Conservation (phyloP, 1,139 yeast species). For the Taphrina pruni region DNA sequence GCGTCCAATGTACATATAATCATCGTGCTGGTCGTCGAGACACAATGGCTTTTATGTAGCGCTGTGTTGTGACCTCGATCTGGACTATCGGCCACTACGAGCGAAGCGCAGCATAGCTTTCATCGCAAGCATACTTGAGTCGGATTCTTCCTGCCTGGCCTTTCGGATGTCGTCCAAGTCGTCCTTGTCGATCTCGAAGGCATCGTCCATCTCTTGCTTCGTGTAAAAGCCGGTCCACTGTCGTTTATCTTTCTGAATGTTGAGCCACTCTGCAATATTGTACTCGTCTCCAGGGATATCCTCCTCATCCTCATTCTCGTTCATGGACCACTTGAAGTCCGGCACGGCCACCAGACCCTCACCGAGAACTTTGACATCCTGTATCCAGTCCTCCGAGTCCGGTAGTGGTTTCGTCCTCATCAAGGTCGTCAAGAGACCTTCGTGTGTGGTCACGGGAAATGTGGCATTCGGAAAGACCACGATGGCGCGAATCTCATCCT, state of each 20-base stretch:
- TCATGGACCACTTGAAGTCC: conserved; percentile 3
- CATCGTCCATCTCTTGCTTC: conserved; percentile 30
- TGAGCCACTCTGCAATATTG: conserved; percentile 20
- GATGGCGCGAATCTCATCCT: conserved; percentile 31
- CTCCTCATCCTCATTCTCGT: conserved; percentile 18
- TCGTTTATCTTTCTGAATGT: conserved; percentile 14
- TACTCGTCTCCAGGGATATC: conserved; percentile 17
- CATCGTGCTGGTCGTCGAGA: too few species aligned
- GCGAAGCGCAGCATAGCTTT: conserved; percentile 25
- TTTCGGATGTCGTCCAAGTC: conserved; percentile 35
- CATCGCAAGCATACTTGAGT: conserved; percentile 10
- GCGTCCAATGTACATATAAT: background rate
- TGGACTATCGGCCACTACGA: conserved; percentile 26
- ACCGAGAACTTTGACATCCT: conserved; percentile 7
- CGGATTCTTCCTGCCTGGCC: conserved; percentile 20
- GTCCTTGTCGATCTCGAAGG: conserved; percentile 33
- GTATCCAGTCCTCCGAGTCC: conserved; percentile 79
- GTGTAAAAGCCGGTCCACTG: conserved; percentile 39
- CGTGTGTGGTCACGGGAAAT: conserved; percentile 84
- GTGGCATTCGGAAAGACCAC: conserved; percentile 70
- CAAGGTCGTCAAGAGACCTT: conserved; percentile 78
- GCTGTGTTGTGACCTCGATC: too few species aligned
- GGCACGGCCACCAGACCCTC: conserved; percentile 12
- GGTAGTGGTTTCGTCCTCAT: conserved; percentile 85
- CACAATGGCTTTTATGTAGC: too few species aligned